Base-by-base conservation (phyloP, 495 filamentous ascomycete genomes). In the Lichenothelia convexa region DNA sequence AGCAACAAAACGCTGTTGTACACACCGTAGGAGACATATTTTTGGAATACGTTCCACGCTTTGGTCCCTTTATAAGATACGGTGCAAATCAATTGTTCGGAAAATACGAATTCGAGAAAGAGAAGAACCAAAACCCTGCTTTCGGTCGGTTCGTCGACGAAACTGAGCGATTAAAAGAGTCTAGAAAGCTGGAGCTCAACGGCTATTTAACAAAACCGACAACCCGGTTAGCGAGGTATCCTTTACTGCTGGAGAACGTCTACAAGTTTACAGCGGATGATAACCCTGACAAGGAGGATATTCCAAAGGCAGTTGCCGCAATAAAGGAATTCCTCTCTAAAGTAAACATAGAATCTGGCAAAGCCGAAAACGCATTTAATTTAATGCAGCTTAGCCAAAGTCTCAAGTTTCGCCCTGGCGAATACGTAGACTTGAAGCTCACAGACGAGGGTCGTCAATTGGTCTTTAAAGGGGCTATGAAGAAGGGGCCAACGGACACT, bases 161-260 rank as follows among this genome's bases (percentile, higher is more conserved):
- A 47, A 91, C 87, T 1, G 91, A 99, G 51, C 72, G 91, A 35
- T 70, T 92, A 42, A 93, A 93, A 49, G 91, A 99, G 54, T 93
- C 85, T 1, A 70, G 91, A 29, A 99, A 99, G 59, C 63, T 99
- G 21, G 91, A 99, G 57, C 62, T 99, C 33, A 99, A 99, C 56
- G 91, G 91, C 41, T 99, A 99, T 50, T 62, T 99, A 31, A 99
- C 91, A 1, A 99, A 99, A 55, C 91, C 91, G 0, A 99, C 91
- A 4, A 99, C 91, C 21, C 70, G 91, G 63, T 63, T 99, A 47
- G 91, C 91, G 24, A 70, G 91, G 52, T 99, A 99, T 54, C 91
- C 91, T 4, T 63, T 99, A 21, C 65, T 99, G 3, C 63, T 99
- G n/a, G 89, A 94, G 43, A 81, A 82, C 35, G 78, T 95, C 18